Evolutionary conservation across 305 asterid species (phyloP).

Genomic region (Fraxinus nigra): DNA sequence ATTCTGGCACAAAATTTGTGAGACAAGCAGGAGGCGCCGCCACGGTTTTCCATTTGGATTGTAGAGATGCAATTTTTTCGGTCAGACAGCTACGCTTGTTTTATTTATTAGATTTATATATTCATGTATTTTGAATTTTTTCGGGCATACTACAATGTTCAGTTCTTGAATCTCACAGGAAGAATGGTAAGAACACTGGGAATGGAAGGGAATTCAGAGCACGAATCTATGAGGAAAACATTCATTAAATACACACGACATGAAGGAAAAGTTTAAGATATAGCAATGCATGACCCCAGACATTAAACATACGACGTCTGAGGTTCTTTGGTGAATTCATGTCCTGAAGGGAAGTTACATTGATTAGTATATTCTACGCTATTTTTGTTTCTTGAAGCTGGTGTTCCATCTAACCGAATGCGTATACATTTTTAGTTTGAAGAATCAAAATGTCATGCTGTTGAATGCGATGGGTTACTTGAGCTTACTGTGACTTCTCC

Average conservation of each 20-base stretch:
- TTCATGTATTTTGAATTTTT: too few relatives aligned
- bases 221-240: background rate
- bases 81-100: too few relatives aligned
- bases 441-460: slow-evolving; percentile 8
- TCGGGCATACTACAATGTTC: background rate
- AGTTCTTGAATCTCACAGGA: background rate
- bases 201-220: background rate
- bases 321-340: slow-evolving; percentile 9
- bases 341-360: slow-evolving; percentile 1
- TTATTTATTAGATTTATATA: too few relatives aligned
- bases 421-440: background rate
- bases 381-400: slow-evolving; percentile 3
- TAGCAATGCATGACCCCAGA: background rate
- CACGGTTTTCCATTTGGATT: too few relatives aligned
- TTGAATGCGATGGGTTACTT: slow-evolving; percentile 15
- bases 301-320: background rate
- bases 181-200: background rate
- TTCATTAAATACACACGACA: background rate
- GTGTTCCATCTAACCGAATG: background rate
- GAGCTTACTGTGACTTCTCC: slow-evolving; percentile 11
- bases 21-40: too few relatives aligned
- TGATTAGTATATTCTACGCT: slow-evolving; percentile 13
- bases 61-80: too few relatives aligned
- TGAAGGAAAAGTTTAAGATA: background rate
- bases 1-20: too few relatives aligned